These are phyloP conservation scores for Theileria orientalis DNA, from an alignment of 169 alveolate genomes.

Conservation along the genomic window DNA sequence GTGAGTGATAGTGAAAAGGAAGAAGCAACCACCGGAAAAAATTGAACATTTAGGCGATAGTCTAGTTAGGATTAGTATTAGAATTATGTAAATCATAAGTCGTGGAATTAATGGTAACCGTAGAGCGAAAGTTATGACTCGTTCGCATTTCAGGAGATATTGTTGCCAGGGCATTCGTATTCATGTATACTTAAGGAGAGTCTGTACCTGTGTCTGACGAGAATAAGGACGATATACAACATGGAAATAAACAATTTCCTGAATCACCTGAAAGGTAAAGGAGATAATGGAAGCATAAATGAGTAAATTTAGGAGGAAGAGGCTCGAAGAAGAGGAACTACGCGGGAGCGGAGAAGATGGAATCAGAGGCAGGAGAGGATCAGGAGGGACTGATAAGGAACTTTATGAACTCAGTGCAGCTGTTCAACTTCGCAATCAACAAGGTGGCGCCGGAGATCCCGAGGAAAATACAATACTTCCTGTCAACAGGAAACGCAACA, in stretches of 20 bases:
- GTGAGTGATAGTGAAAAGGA: background rate
- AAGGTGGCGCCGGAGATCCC: slow-evolving; percentile 58
- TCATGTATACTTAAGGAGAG: slow-evolving; percentile 80
- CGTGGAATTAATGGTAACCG: background rate
- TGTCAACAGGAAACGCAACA: slow-evolving; percentile 95
- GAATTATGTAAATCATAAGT: too few species aligned
- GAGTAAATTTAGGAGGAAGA: background rate
- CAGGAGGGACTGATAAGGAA: slow-evolving; percentile 35
- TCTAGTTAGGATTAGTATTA: too few species aligned
- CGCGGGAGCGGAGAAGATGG: slow-evolving; percentile 10
- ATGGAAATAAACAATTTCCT: slow-evolving; percentile 51
- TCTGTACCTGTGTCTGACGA: slow-evolving; percentile 60
- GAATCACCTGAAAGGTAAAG: slow-evolving; percentile 29
- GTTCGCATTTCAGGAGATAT: slow-evolving; percentile 82
- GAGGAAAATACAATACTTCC: slow-evolving; percentile 78
- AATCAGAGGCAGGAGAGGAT: background rate
- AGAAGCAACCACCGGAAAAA: background rate
- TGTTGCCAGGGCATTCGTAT: slow-evolving; percentile 81
- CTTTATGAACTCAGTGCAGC: slow-evolving; percentile 20
- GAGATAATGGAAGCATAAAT: slow-evolving; percentile 7
- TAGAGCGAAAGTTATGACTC: slow-evolving; percentile 77
- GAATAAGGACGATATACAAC: slow-evolving; percentile 59
- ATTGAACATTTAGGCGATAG: background rate
- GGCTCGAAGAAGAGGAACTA: background rate
- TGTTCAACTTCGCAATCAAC: slow-evolving; percentile 62